Evolutionary conservation across 305 asterid genomes (phyloP).

Genomic region (Lippia alba): DNA sequence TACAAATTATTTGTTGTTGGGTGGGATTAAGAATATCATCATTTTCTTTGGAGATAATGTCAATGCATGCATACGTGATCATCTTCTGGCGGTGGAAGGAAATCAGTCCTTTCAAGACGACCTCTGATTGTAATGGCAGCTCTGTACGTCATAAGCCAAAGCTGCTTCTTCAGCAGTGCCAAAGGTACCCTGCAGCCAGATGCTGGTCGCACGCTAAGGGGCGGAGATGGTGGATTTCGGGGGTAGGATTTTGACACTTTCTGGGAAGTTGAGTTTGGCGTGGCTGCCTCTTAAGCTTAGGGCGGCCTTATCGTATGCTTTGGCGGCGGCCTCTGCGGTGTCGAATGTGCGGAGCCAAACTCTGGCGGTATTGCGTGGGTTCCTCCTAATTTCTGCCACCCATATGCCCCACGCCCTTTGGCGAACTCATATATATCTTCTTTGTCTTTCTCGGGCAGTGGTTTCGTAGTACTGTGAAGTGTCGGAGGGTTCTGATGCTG

Average conservation of each 20-base stretch:
- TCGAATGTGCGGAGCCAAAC: slow-evolving; percentile 96
- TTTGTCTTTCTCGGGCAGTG: slow-evolving; percentile 42
- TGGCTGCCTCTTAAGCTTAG: slow-evolving; percentile 77
- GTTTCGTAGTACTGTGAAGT: neutral
- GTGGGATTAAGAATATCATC: neutral
- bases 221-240: too few species aligned
- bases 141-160: too few species aligned
- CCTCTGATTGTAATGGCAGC: too few species aligned
- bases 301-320: slow-evolving; percentile 90
- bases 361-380: slow-evolving; percentile 86
- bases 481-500: slow-evolving; percentile 30
- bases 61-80: neutral
- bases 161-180: too few species aligned
- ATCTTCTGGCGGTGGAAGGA: too few species aligned
- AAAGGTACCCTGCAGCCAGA: too few species aligned
- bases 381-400: slow-evolving; percentile 92
- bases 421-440: slow-evolving; percentile 83
- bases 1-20: neutral
- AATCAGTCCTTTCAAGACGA: too few species aligned
- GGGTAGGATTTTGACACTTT: slow-evolving; percentile 45
- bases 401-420: slow-evolving; percentile 96
- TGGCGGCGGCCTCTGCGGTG: slow-evolving; percentile 90
- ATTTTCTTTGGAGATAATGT: neutral
- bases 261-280: slow-evolving; percentile 90
- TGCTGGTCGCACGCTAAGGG: slow-evolving; percentile 5